These are phyloP conservation scores for Lonicera japonica DNA, from an alignment of 129 eudicot genomes.

Conservation along the genomic window DNA sequence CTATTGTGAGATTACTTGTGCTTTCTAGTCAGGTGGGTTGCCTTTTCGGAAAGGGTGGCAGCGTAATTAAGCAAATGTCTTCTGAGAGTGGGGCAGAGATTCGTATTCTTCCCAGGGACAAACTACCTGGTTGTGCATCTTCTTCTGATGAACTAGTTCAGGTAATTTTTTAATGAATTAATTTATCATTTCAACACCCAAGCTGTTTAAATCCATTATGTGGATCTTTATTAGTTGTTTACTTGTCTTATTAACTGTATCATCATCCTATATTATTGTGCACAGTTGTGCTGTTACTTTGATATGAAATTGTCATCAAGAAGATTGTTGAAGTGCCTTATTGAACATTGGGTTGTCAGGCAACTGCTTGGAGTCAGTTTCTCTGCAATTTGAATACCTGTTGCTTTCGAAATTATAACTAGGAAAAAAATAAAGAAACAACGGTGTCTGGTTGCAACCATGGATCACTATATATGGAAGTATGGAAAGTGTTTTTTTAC, in stretches of 20 bases:
- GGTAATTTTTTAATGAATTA: slow-evolving; percentile 35
- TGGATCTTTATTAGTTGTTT: background rate
- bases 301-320: background rate
- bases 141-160: slow-evolving; percentile 85
- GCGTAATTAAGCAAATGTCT: slow-evolving; percentile 61
- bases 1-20: slow-evolving; percentile 61
- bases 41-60: slow-evolving; percentile 63
- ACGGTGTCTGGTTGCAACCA: background rate
- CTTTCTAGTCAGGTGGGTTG: slow-evolving; percentile 69
- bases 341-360: too few species aligned
- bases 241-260: too few species aligned
- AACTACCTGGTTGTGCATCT: slow-evolving; percentile 74
- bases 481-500: background rate
- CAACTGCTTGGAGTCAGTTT: too few species aligned
- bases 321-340: background rate
- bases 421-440: background rate
- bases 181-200: background rate
- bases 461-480: too few species aligned
- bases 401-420: background rate
- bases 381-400: too few species aligned
- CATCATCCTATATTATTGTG: background rate
- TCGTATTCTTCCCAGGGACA: slow-evolving; percentile 69
- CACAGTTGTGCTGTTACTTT: background rate
- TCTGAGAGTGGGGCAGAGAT: slow-evolving; percentile 84
- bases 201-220: background rate